Evolutionary conservation across 352 stramenopile genomes (phyloP).

Genomic region (Sclerospora graminicola): DNA sequence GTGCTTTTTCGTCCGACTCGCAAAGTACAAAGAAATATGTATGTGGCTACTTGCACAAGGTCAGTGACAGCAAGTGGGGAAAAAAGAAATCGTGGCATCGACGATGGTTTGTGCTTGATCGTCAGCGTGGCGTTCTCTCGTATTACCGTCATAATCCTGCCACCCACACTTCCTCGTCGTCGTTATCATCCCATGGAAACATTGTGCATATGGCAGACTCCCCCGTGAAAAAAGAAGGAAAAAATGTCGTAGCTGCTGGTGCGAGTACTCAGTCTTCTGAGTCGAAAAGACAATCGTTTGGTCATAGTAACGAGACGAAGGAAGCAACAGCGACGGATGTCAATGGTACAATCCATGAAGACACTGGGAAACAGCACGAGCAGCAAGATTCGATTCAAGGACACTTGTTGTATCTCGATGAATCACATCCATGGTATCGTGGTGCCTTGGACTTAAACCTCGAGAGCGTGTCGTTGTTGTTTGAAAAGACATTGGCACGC

Average conservation of each 20-base stretch:
- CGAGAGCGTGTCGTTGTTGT: constrained; percentile 65
- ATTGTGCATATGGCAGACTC: constrained; percentile 64
- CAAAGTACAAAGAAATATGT: constrained; percentile 75
- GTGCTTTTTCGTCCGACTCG: constrained; percentile 65
- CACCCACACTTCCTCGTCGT: constrained; percentile 40
- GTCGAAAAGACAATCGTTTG: constrained; percentile 11
- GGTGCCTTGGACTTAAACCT: constrained; percentile 66
- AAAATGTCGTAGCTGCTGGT: constrained; percentile 3
- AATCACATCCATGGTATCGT: constrained; percentile 70
- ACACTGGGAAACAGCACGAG: constrained; percentile 9
- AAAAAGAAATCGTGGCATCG: constrained; percentile 75
- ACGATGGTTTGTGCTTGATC: constrained; percentile 79
- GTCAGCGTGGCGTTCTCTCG: constrained; percentile 58
- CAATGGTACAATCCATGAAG: constrained; percentile 9
- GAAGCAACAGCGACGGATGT: constrained; percentile 7
- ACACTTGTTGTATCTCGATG: constrained; percentile 59
- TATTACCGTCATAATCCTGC: constrained; percentile 79
- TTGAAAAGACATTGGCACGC: constrained; percentile 68
- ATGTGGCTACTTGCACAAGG: constrained; percentile 77
- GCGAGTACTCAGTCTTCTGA: constrained; percentile 5
- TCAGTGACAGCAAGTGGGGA: constrained; percentile 78
- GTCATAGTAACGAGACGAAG: constrained; percentile 2
- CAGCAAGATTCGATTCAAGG: constrained; percentile 10
- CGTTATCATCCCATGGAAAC: constrained; percentile 39
- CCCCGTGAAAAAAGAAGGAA: constrained; percentile 13